Conservation (phyloP, 2,329 filamentous ascomycete species). For the Podosphaera xanthii region DNA sequence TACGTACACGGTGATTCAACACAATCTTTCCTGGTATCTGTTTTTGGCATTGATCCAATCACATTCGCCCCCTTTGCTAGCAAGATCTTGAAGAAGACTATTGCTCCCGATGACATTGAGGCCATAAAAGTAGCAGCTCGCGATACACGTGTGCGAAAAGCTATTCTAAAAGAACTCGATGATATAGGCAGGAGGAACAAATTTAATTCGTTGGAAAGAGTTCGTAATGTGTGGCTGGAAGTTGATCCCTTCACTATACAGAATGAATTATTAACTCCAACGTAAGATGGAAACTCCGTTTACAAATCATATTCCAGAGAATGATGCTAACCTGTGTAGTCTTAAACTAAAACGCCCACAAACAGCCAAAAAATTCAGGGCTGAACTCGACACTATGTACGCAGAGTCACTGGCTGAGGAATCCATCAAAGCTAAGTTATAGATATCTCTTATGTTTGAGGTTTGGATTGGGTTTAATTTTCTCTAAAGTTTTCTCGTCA, state of each 20-base stretch:
- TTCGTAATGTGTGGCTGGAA: conserved; percentile 50
- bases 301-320: background rate
- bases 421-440: conserved; percentile 24
- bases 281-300: conserved; percentile 30
- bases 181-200: conserved; percentile 60
- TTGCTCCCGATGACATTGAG: conserved; percentile 39
- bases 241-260: conserved; percentile 84
- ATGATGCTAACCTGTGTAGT: conserved; percentile 18
- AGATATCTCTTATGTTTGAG: conserved; percentile 9
- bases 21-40: conserved; percentile 59
- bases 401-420: conserved; percentile 15
- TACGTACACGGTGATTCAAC: conserved; percentile 81
- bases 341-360: conserved; percentile 52
- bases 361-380: conserved; percentile 28
- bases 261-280: conserved; percentile 72
- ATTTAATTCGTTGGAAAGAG: conserved; percentile 77
- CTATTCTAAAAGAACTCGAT: conserved; percentile 59
- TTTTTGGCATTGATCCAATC: conserved; percentile 75
- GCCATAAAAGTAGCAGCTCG: conserved; percentile 43
- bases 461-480: background rate
- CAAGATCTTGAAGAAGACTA: conserved; percentile 46
- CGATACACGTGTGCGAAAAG: conserved; percentile 48
- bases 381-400: conserved; percentile 15
- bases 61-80: conserved; percentile 61
- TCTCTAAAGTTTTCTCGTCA: background rate